These are phyloP conservation scores for Silene coronaria DNA, from an alignment of 179 eudicot genomes.

Conservation along the genomic window DNA sequence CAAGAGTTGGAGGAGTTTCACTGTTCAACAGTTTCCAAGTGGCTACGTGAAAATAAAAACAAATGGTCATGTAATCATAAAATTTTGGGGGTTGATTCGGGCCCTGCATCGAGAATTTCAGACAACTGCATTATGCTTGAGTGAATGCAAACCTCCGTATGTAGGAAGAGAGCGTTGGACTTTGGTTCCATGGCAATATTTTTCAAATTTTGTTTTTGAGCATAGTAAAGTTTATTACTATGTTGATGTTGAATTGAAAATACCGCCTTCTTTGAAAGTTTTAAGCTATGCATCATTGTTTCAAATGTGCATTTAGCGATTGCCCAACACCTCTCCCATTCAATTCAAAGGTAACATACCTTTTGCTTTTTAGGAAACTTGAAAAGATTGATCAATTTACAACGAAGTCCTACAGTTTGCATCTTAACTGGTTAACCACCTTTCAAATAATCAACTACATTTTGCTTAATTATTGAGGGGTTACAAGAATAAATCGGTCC, in stretches of 20 bases:
- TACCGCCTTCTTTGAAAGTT: neutral
- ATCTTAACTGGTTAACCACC: no score
- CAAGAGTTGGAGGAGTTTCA: constrained; percentile 4
- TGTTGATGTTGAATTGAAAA: neutral
- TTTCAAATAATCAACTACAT: no score
- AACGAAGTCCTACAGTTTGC: no score
- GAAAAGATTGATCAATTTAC: no score
- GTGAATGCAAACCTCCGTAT: constrained; percentile 4
- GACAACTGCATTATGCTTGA: constrained; percentile 18
- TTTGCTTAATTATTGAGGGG: no score
- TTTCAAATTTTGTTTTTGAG: constrained; percentile 3
- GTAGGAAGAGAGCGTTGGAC: neutral
- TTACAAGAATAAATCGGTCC: no score
- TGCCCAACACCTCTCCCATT: no score
- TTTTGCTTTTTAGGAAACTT: no score
- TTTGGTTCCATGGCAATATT: neutral
- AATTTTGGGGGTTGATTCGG: constrained; percentile 24
- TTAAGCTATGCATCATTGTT: neutral
- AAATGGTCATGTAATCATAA: constrained; percentile 20
- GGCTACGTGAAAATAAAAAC: constrained; percentile 24
- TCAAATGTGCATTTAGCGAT: no score
- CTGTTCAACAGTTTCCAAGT: neutral
- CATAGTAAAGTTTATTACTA: neutral
- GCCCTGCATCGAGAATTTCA: constrained; percentile 14
- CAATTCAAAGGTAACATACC: no score